A percentile compares a stretch with the other conserved stretches of the same genome.
Conservation (phyloP, 1,139 yeast species). For the Debaryomycetaceae sp. region DNA sequence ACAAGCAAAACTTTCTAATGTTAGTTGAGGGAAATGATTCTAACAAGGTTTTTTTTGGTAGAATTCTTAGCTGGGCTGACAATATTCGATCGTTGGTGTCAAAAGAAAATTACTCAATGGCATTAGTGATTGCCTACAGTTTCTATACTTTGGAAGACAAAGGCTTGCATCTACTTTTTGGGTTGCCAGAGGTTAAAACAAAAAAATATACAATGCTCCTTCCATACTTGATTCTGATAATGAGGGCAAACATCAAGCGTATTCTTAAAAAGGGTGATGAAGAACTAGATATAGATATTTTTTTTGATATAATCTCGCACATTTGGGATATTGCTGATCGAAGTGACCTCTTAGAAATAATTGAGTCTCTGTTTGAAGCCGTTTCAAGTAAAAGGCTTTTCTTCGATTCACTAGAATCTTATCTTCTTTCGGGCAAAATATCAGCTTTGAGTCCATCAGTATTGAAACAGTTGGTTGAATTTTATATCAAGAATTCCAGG, state of each 20-base stretch:
- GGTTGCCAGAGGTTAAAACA: conserved; percentile 48
- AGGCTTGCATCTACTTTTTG: conserved; percentile 47
- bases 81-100: conserved; percentile 48
- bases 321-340: conserved; percentile 12
- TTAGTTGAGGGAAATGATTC: conserved; percentile 11
- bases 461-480: conserved; percentile 55
- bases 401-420: conserved; percentile 50
- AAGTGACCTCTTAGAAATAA: conserved; percentile 31
- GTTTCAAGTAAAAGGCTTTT: conserved; percentile 35
- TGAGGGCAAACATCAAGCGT: conserved; percentile 48
- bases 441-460: conserved; percentile 56
- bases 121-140: conserved; percentile 51
- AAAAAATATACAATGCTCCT: conserved; percentile 48
- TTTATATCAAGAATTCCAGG: conserved; percentile 37
- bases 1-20: conserved; percentile 25
- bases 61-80: conserved; percentile 74
- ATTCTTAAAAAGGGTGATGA: conserved; percentile 24
- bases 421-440: conserved; percentile 47
- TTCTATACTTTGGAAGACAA: conserved; percentile 48
- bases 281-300: conserved; percentile 14
- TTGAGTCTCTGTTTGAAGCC: conserved; percentile 54
- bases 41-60: conserved; percentile 48
- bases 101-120: conserved; percentile 48
- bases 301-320: conserved; percentile 22
- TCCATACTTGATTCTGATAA: conserved; percentile 55